phyloP scores from a whole-genome alignment of 345 rosid species.

The Geranium brycei region DNA sequence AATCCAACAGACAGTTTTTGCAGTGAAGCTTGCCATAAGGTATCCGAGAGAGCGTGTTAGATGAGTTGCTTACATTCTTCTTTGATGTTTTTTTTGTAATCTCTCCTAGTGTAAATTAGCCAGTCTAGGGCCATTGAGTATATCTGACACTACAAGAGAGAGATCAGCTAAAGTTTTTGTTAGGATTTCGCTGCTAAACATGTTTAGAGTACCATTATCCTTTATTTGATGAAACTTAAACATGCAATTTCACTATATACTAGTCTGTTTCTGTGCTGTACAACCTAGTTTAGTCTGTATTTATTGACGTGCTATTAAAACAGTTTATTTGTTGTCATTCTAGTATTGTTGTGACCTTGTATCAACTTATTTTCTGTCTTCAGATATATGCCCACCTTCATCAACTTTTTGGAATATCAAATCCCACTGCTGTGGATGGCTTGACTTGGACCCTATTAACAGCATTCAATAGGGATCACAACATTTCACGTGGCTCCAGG shows the following conservation, averaged over 20 bases:
- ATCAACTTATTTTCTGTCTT: slow-evolving; percentile 17
- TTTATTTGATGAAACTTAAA: too few relatives aligned
- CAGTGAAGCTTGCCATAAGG: slow-evolving; percentile 33
- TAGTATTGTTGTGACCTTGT: background rate
- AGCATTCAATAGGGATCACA: slow-evolving; percentile 14
- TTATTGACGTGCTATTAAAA: background rate
- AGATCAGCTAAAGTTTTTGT: too few relatives aligned
- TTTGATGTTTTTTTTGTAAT: background rate
- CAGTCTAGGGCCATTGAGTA: too few relatives aligned
- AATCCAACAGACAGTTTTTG: slow-evolving; percentile 27
- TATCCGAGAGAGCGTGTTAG: slow-evolving; percentile 4
- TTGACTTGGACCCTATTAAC: slow-evolving; percentile 44
- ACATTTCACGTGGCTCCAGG: slow-evolving; percentile 11
- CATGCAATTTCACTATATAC: background rate
- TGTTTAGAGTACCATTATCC: background rate
- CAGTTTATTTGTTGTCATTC: background rate
- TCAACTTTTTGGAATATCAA: slow-evolving; percentile 36
- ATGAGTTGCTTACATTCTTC: background rate
- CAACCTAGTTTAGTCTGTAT: background rate
- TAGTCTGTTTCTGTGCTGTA: background rate
- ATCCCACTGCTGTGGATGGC: slow-evolving; percentile 33
- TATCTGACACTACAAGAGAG: too few relatives aligned
- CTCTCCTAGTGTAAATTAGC: too few relatives aligned
- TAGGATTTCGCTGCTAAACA: too few relatives aligned
- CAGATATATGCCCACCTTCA: slow-evolving; percentile 24